Percentiles rank a stretch among this genome's conserved stretches.
Evolutionary conservation across 441 rosid species (phyloP).

Genomic region (Erodium trifolium): DNA sequence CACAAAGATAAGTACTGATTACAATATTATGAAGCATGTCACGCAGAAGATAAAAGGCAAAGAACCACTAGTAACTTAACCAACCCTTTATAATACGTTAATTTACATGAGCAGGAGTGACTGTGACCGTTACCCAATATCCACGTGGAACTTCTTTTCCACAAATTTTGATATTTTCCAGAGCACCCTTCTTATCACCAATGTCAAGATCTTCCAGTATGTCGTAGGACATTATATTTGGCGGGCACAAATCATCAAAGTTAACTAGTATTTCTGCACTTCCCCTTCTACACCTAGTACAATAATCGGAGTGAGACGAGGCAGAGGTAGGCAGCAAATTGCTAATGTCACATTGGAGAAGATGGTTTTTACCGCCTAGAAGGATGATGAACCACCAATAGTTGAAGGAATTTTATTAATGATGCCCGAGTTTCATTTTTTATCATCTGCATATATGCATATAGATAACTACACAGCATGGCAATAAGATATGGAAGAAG

Average conservation of each 20-base stretch:
- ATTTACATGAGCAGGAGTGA: no score
- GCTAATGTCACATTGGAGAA: conserved; percentile 15
- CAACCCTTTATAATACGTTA: no score
- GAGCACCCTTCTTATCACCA: conserved; percentile 30
- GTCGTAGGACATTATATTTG: conserved; percentile 35
- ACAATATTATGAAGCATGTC: no score
- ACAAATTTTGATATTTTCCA: conserved; percentile 55
- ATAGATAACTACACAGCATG: not conserved
- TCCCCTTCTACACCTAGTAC: conserved; percentile 84
- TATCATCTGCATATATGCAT: conserved; percentile 46
- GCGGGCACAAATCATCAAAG: conserved; percentile 65
- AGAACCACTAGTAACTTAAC: no score
- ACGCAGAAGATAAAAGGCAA: no score
- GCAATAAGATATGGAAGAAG: not conserved
- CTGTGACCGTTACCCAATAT: conserved; percentile 47
- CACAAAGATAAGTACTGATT: no score
- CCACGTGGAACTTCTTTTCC: conserved; percentile 97
- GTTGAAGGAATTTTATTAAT: conserved; percentile 72
- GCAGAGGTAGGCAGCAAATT: conserved; percentile 23
- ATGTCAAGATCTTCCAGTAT: conserved; percentile 23
- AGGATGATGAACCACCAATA: conserved; percentile 82
- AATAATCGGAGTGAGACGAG: conserved; percentile 22
- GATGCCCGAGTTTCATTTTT: conserved; percentile 69
- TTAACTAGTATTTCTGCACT: conserved; percentile 77
- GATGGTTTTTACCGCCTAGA: conserved; percentile 55